Evolutionary conservation across 768 basidiomycete species (phyloP), one percentile per base, ranked within the genome.

Genomic region (Leccinum subgranulosum): DNA sequence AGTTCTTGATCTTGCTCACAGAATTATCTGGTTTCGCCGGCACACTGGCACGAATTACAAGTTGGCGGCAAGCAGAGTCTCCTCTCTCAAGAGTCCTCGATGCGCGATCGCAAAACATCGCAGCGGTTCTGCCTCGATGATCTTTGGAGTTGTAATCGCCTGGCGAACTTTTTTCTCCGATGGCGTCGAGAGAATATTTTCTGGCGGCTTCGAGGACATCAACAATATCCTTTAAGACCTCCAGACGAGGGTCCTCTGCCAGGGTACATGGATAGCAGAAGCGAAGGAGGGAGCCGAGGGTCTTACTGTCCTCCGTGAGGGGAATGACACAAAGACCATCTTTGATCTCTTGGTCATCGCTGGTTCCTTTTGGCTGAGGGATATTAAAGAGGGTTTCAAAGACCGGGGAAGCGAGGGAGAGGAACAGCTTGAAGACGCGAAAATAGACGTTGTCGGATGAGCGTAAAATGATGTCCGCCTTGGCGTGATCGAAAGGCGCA

Each of bases 341-440:
- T 27, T 54, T 58, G 34, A 43, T 49, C 17, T 62, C 64, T 23
- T 56, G 60, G 1, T 62, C 60, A 3, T 52, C 56, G 4, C 19
- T 39, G 3, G 6, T 57, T 34, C 54, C 25, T 4, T 51, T 21
- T n/a, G 70, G 58, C 31, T 74, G 68, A 5, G 70, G 70, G 6
- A 72, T 60, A 14, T 60, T 51, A 46, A 75, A 72, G 57, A 77
- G 69, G 21, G 64, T 62, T 19, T 64, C 59, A 49, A 74, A 77
- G 48, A 74, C 63, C 0, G 70, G 63, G 12, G 74, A 75, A 12
- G 74, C 65, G 25, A 70, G 64, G 23, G 65, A 62, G 15, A 75
- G 69, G 34, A 75, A 67, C 4, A 63, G 55, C 14, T 64, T 72
- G 58, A 74, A 71, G 17, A 73, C 61, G 17, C 56, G 64, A 43